Evolutionary conservation across 495 filamentous ascomycete genomes (phyloP).

Genomic region (Astrothelium macrocarpum): DNA sequence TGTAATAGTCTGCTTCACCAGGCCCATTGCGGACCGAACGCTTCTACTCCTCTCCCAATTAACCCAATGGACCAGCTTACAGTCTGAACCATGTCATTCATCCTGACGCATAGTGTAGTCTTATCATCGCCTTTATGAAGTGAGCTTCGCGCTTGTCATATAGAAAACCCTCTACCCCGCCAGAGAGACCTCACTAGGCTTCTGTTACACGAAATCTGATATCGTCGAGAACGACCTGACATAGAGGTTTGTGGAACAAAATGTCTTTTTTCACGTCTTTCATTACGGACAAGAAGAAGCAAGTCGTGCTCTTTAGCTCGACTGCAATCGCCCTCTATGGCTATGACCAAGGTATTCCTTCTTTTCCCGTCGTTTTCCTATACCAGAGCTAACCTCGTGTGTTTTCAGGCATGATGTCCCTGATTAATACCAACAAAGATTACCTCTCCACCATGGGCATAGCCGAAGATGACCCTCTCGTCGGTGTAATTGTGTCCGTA

Average conservation of each 20-base stretch:
- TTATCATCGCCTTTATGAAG: not conserved
- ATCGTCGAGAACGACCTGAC: not conserved
- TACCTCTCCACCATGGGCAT: slow-evolving; percentile 50
- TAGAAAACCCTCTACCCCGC: not conserved
- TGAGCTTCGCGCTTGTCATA: not conserved
- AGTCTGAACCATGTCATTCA: not conserved
- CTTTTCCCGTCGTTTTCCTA: not conserved
- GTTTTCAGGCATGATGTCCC: slow-evolving; percentile 45
- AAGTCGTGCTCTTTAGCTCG: slow-evolving; percentile 44
- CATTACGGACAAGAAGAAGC: slow-evolving; percentile 28
- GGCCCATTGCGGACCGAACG: not conserved
- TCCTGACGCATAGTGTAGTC: not conserved
- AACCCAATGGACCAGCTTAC: not conserved
- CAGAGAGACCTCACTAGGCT: not conserved
- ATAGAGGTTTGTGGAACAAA: not conserved
- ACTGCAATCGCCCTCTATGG: slow-evolving; percentile 53
- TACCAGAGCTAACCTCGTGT: not conserved
- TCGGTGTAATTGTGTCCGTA: slow-evolving; percentile 49
- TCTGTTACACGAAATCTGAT: not conserved
- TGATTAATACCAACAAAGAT: slow-evolving; percentile 48
- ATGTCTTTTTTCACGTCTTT: slow-evolving; percentile 4
- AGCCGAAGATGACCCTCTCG: slow-evolving; percentile 34
- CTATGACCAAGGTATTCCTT: slow-evolving; percentile 35
- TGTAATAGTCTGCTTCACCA: not conserved
- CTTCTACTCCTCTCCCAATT: not conserved